Evolutionary conservation across 305 asterid genomes (phyloP), one percentile per base, ranked within the genome.

Genomic region (Vinca major): DNA sequence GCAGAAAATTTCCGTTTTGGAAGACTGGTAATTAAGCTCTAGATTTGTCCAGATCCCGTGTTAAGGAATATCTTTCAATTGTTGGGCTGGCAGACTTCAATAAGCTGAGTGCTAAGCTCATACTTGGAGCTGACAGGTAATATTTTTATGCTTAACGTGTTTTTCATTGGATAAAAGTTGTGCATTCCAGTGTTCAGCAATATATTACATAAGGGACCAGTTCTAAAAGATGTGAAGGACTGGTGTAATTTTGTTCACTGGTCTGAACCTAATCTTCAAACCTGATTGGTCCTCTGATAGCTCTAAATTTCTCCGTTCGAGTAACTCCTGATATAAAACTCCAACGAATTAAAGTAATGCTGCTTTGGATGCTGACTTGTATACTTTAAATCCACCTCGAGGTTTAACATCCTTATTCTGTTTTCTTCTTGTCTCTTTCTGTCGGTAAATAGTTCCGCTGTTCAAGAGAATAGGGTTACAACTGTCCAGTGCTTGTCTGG

Each of bases 401-500:
- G 73, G 64, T 58, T 69, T 21, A 60, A 50, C 48, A 20, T 65
- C 17, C 54, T 65, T 65, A 44, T 51, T 63, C 47, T 50, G 19
- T 52, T 49, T 64, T 60, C 56, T 66, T 63, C 72, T 77, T 60
- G n/a, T 69, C 64, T 86, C 67, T 70, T 52, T 41, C 45, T 41
- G 7, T 41, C 77, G 52, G 74, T 73, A 56, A 71, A 69, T 74
- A 93, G 99, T 77, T 95, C 97, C 79, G 95, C 99, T 26, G 82
- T 91, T 82, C 96, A 66, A 77, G 96, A 89, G 74, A 91, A 89
- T 76, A 84, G 96, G 84, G 93, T 93, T 60, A 86, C 96, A 37
- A 93, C 99, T 40, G 99, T 91, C 58, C 96, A 93, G 80, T 89
- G 99, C 86, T 89, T 93, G 85, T 93, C 99, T 71, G 99, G 99